Percentiles rank a stretch among this genome's conserved stretches.
phyloP scores from a whole-genome alignment of 1,284 basidiomycete species.

The Rhodotorula mucilaginosa region DNA sequence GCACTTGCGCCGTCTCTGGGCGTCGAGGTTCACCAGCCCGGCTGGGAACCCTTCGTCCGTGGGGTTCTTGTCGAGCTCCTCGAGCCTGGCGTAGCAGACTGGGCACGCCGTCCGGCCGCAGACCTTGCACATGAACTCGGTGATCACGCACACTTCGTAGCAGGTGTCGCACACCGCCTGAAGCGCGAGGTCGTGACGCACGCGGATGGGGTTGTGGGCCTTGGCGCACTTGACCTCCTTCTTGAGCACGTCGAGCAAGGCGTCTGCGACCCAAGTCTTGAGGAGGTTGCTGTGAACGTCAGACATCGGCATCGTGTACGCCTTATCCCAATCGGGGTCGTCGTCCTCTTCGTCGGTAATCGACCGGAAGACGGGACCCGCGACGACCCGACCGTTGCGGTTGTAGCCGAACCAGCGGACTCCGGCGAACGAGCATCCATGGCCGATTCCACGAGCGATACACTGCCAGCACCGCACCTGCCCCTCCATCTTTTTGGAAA shows the following conservation, averaged over 20 bases:
- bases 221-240: conserved; percentile 67
- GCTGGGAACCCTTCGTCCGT: neutral
- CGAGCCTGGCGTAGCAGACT: conserved; percentile 63
- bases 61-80: conserved; percentile 13
- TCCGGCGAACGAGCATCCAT: conserved; percentile 27
- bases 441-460: conserved; percentile 22
- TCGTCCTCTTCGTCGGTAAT: conserved; percentile 6
- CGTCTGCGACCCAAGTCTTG: conserved; percentile 62
- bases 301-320: conserved; percentile 43
- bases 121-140: conserved; percentile 79
- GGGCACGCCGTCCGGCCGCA: conserved; percentile 87
- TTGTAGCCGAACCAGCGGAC: conserved; percentile 32
- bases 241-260: conserved; percentile 66
- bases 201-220: conserved; percentile 63
- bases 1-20: conserved; percentile 29
- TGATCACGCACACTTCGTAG: conserved; percentile 77
- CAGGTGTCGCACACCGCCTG: conserved; percentile 32
- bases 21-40: conserved; percentile 6
- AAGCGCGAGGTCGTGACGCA: conserved; percentile 67
- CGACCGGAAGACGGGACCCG: conserved; percentile 7
- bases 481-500: conserved; percentile 31
- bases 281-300: conserved; percentile 44
- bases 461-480: conserved; percentile 31
- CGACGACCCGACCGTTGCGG: conserved; percentile 8
- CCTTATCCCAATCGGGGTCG: conserved; percentile 15